Percentiles rank a stretch among this genome's conserved stretches.
These are phyloP conservation scores for Bromus sterilis DNA, from an alignment of 176 grass and related monocot genomes.

Conservation along the genomic window DNA sequence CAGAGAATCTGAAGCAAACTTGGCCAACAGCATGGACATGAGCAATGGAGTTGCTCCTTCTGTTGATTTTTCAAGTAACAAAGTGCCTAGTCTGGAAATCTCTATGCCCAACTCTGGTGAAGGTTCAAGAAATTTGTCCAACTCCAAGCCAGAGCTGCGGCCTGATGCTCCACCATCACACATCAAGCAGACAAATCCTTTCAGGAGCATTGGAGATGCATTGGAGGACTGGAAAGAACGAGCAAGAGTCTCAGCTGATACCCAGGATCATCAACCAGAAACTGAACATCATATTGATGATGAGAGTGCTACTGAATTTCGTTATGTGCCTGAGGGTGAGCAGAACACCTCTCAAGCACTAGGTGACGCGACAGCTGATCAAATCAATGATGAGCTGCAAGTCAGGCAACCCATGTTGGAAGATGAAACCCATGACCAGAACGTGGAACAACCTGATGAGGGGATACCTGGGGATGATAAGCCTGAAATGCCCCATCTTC, in stretches of 20 bases:
- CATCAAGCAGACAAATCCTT: slow-evolving; percentile 70
- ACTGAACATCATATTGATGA: slow-evolving; percentile 46
- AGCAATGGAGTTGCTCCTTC: slow-evolving; percentile 54
- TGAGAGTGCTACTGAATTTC: slow-evolving; percentile 65
- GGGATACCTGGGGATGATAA: slow-evolving; percentile 32
- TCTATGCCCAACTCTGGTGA: slow-evolving; percentile 53
- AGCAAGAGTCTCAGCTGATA: slow-evolving; percentile 72
- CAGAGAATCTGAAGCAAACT: slow-evolving; percentile 50
- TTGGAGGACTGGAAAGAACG: slow-evolving; percentile 95
- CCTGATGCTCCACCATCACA: slow-evolving; percentile 40
- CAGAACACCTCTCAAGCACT: slow-evolving; percentile 87
- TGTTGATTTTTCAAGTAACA: slow-evolving; percentile 53
- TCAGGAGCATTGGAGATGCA: slow-evolving; percentile 82
- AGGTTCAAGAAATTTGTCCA: slow-evolving; percentile 58
- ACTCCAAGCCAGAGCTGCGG: slow-evolving; percentile 53
- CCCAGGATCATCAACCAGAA: slow-evolving; percentile 54
- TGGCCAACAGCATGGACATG: slow-evolving; percentile 64
- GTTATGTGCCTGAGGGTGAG: slow-evolving; percentile 71
- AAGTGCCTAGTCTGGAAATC: slow-evolving; percentile 51
- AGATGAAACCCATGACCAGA: slow-evolving; percentile 42
- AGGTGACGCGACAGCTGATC: slow-evolving; percentile 76
- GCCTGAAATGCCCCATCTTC: slow-evolving; percentile 44
- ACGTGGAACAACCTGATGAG: slow-evolving; percentile 38
- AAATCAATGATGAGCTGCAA: slow-evolving; percentile 44
- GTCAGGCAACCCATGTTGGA: slow-evolving; percentile 40